Conservation (phyloP, 192 early-diverging fungal species). For the Allomyces macrogynus region DNA sequence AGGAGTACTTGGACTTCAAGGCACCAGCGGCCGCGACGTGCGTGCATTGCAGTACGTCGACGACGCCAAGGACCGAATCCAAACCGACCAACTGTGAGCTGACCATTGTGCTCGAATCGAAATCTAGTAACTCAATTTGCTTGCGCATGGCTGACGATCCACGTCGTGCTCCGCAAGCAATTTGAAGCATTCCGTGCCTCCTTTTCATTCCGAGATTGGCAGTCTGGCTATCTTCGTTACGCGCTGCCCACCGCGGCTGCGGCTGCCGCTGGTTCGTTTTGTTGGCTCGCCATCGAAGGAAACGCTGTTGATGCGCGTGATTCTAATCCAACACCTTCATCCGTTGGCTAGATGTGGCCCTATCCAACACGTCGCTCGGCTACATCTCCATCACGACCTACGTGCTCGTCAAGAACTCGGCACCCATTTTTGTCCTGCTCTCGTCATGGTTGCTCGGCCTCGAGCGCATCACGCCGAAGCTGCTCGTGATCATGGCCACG, state of each 20-base stretch:
- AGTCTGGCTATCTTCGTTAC: not conserved
- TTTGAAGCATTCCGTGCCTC: not conserved
- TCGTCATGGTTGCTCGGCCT: not conserved
- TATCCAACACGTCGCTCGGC: not conserved
- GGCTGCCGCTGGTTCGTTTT: not conserved
- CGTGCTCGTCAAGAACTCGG: not conserved
- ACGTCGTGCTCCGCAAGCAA: not conserved
- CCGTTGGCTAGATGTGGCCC: not conserved
- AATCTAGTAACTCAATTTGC: not conserved
- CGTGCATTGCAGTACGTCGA: not conserved
- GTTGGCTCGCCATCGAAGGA: too few relatives aligned
- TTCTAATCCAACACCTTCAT: too few relatives aligned
- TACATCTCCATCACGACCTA: not conserved
- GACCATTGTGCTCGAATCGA: too few relatives aligned
- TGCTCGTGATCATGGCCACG: not conserved
- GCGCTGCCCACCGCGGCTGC: not conserved
- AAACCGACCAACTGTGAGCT: too few relatives aligned
- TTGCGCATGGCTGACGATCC: not conserved
- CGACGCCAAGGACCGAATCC: too few relatives aligned
- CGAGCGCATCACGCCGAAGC: not conserved
- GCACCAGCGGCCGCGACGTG: not conserved
- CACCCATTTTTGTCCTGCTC: not conserved
- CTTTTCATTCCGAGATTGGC: not conserved
- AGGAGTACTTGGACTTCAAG: not conserved
- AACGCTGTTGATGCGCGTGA: too few relatives aligned